Base-by-base conservation (phyloP, 2,329 filamentous ascomycete species). In the Trichoderma gracile region DNA sequence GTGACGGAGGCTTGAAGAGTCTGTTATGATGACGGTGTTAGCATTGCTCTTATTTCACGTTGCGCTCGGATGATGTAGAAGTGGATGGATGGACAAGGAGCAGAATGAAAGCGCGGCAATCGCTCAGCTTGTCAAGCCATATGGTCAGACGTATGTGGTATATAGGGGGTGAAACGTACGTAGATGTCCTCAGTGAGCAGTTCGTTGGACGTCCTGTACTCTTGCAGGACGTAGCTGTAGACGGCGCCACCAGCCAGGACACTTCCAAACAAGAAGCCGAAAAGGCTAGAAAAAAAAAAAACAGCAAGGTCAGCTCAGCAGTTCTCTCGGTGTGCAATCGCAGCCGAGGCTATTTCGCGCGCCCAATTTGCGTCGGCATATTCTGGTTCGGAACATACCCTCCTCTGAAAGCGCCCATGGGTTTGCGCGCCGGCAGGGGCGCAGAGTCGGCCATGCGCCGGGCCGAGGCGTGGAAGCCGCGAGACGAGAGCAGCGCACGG, bases 171-270 rank as follows among this genome's bases (percentile, higher is more conserved):
- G 17, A n/a, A 17, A 89, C 92, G 78, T 85, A 97, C 94, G 79
- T 94, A 94, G 77, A 98, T 97, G 79, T 98, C 94, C 79, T 97
- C 93, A 67, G 89, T 94, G 78, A 98, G 82, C 74, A 97, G 85
- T 79, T 96, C 91, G 81, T 97, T 98, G 71, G 92, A 91, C 49
- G 93, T 84, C 80, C 93, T 92, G 82, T 97, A 98, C 78, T 98
- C 93, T 76, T 94, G 88, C 71, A 98, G 81, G 69, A 97, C 86
- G 78, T 98, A 98, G 77, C 92, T 93, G 81, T 97, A 98, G 71
- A 96, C 90, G 65, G 87, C 89, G 59, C 85, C 86, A 72, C 92
- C 93, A 50, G 93, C 89, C 59, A 92, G 81, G 53, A 90, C 89
- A 67, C 90, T 88, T 69, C 94, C 94, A 68, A 95, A 83, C 57